Evolutionary conservation across 305 asterid species (phyloP).

Genomic region (Fraxinus velutina): DNA sequence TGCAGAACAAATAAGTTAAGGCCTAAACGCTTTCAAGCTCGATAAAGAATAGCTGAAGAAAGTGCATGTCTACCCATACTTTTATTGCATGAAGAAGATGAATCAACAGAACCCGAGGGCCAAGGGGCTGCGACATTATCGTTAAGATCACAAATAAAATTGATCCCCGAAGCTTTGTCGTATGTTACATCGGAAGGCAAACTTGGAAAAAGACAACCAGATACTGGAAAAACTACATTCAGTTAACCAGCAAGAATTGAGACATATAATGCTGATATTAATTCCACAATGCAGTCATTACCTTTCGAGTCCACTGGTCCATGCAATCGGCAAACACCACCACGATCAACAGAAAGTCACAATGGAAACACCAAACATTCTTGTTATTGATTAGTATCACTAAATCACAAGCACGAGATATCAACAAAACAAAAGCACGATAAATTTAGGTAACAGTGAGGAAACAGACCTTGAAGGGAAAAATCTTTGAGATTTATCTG

Average conservation of each 20-base stretch:
- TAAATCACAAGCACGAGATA: not conserved
- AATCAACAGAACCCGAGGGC: constrained; percentile 17
- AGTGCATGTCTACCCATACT: constrained; percentile 13
- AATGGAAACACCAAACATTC: not conserved
- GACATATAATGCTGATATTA: not conserved
- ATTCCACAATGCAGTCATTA: not conserved
- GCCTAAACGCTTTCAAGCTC: not conserved
- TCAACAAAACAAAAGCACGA: not conserved
- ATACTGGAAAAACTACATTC: constrained; percentile 18
- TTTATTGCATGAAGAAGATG: constrained; percentile 29
- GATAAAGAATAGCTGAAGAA: not conserved
- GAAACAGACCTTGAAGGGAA: constrained; percentile 37
- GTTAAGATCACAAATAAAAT: constrained; percentile 37
- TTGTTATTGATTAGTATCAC: not conserved
- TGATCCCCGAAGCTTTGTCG: constrained; percentile 31
- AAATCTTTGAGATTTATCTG: constrained; percentile 32
- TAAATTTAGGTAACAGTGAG: not conserved
- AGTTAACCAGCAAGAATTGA: not conserved
- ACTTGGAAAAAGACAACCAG: constrained; percentile 38
- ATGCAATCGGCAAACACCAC: not conserved
- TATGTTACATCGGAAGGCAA: constrained; percentile 30
- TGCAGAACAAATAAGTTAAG: not conserved
- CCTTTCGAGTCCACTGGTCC: constrained; percentile 31
- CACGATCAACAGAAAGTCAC: not conserved
- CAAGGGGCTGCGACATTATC: constrained; percentile 36